A percentile compares a stretch with the other conserved stretches of the same genome.
Evolutionary conservation across 2,329 filamentous ascomycete species (phyloP).

Genomic region (Fusarium chlamydosporum): DNA sequence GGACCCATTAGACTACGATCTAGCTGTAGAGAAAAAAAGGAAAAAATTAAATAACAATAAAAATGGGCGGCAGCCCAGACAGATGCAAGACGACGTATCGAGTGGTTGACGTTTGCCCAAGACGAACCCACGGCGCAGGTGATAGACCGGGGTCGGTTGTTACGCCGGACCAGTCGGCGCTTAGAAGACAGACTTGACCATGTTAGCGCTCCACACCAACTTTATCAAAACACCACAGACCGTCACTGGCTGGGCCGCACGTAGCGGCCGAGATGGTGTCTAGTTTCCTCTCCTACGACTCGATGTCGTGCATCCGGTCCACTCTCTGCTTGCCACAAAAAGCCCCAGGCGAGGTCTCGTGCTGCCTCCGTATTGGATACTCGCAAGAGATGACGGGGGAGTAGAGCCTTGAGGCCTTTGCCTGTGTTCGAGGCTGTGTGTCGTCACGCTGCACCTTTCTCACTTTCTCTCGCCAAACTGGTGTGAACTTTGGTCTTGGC

Average conservation of each 20-base stretch:
- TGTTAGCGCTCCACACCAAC: constrained; percentile 50
- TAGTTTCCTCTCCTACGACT: constrained; percentile 52
- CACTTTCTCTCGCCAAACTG: constrained; percentile 36
- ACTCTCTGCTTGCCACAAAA: constrained; percentile 50
- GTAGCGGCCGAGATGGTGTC: constrained; percentile 39
- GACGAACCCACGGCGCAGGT: constrained; percentile 49
- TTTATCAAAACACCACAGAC: constrained; percentile 38
- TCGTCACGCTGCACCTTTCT: constrained; percentile 46
- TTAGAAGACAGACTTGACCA: constrained; percentile 49
- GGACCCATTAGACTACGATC: constrained; percentile 23
- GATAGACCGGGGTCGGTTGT: constrained; percentile 54
- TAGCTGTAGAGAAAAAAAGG: constrained; percentile 15
- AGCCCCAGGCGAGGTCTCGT: constrained; percentile 49
- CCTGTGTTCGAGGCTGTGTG: constrained; percentile 48
- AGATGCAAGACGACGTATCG: constrained; percentile 39
- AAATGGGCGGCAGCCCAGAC: constrained; percentile 43
- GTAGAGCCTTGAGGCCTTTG: constrained; percentile 38
- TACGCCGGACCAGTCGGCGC: constrained; percentile 55
- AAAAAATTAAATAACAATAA: constrained; percentile 22
- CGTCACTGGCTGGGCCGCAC: constrained; percentile 41
- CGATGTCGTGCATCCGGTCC: constrained; percentile 57
- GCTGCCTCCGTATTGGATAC: constrained; percentile 54
- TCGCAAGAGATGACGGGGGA: constrained; percentile 37
- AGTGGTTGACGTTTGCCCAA: constrained; percentile 49
- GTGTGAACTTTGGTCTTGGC: constrained; percentile 48